Percentiles rank a stretch among this genome's conserved stretches.
phyloP scores from a whole-genome alignment of 2,329 filamentous ascomycete genomes.

The Diaporthe vaccinii region DNA sequence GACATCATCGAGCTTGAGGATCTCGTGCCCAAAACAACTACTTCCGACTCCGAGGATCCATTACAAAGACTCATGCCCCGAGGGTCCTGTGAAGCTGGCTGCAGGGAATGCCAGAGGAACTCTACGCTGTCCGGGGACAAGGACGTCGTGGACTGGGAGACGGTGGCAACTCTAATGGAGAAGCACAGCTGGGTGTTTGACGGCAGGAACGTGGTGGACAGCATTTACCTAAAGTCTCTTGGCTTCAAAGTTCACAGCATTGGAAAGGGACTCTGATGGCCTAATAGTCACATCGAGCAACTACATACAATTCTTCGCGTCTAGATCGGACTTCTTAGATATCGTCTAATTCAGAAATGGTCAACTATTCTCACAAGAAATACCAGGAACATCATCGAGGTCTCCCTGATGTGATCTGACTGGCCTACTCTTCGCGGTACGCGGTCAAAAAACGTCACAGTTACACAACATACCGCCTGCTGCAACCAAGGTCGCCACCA shows the following conservation, averaged over 20 bases:
- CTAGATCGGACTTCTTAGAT: not conserved
- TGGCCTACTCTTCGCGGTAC: not conserved
- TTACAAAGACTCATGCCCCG: conserved; percentile 41
- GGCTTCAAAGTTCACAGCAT: conserved; percentile 43
- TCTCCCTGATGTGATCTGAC: not conserved
- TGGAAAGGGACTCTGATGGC: conserved; percentile 35
- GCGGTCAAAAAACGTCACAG: not conserved
- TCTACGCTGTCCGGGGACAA: conserved; percentile 32
- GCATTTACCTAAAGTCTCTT: conserved; percentile 36
- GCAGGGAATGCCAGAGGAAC: conserved; percentile 37
- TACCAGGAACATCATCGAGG: not conserved
- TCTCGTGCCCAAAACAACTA: conserved; percentile 31
- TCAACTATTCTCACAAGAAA: not conserved
- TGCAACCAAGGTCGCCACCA: not conserved
- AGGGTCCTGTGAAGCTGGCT: conserved; percentile 7
- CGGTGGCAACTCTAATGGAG: conserved; percentile 38
- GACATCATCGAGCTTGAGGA: conserved; percentile 47
- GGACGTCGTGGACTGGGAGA: conserved; percentile 40
- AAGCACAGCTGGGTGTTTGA: conserved; percentile 42
- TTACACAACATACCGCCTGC: not conserved
- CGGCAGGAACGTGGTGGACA: conserved; percentile 40
- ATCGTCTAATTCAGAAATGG: not conserved
- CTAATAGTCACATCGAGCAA: not conserved
- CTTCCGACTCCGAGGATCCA: conserved; percentile 43
- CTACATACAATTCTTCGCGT: not conserved